Conservation (phyloP, 305 asterid genomes). For the Fraxinus paxiana region DNA sequence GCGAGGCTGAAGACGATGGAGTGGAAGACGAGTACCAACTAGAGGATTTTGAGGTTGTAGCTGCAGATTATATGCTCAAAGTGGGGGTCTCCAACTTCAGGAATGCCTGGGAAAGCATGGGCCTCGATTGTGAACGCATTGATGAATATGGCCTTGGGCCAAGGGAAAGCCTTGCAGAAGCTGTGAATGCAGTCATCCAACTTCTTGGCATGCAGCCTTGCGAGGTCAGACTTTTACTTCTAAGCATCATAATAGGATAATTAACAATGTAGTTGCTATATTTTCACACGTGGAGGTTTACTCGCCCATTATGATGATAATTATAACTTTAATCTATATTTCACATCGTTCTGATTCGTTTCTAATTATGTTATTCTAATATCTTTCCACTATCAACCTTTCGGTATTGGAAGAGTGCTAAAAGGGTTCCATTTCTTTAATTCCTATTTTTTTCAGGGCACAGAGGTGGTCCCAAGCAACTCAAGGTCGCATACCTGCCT, state of each 20-base stretch:
- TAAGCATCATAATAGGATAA: neutral
- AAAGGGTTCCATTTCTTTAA: neutral
- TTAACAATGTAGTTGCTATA: neutral
- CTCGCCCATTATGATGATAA: neutral
- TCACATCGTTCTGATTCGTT: neutral
- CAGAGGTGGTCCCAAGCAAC: conserved; percentile 67
- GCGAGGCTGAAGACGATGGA: conserved; percentile 89
- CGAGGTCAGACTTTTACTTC: conserved; percentile 51
- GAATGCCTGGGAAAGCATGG: conserved; percentile 90
- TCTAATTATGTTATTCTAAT: neutral
- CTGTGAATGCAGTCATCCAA: conserved; percentile 72
- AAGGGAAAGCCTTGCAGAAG: conserved; percentile 76
- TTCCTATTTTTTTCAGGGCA: conserved; percentile 47
- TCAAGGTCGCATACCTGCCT: conserved; percentile 82
- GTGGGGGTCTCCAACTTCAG: conserved; percentile 81
- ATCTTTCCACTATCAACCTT: neutral
- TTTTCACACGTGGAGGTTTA: neutral
- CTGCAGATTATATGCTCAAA: conserved; percentile 82
- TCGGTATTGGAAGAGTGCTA: neutral
- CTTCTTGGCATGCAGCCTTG: conserved; percentile 95
- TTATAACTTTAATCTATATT: neutral
- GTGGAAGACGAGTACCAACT: conserved; percentile 93
- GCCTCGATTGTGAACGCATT: conserved; percentile 56
- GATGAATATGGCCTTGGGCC: conserved; percentile 95
- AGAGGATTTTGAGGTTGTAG: conserved; percentile 78